phyloP scores from a whole-genome alignment of 2,329 filamentous ascomycete genomes.

The Eutypa lata region DNA sequence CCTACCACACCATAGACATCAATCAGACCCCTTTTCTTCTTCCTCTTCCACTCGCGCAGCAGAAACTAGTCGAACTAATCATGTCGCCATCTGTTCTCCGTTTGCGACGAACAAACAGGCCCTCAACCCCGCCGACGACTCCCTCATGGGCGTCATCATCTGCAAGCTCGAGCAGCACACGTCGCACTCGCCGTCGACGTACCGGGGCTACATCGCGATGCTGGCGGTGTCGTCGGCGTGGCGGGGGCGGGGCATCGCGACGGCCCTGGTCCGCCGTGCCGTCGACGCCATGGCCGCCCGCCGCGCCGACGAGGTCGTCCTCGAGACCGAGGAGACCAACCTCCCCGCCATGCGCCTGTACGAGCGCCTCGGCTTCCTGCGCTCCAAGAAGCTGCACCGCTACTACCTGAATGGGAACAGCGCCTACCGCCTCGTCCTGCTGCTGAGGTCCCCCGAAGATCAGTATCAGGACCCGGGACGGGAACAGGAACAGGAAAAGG shows the following conservation, averaged over 20 bases:
- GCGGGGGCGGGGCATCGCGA: constrained; percentile 83
- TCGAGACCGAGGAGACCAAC: constrained; percentile 96
- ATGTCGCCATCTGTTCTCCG: too few species aligned
- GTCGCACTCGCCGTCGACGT: constrained; percentile 68
- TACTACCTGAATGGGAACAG: constrained; percentile 98
- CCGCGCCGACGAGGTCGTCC: constrained; percentile 87
- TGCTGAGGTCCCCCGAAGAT: constrained; percentile 54
- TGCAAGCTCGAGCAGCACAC: constrained; percentile 92
- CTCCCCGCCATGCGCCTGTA: constrained; percentile 87
- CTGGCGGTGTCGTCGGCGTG: constrained; percentile 81
- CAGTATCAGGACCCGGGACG: constrained; percentile 5
- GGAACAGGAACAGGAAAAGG: constrained; percentile 4
- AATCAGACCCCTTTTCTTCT: too few species aligned
- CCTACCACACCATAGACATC: too few species aligned
- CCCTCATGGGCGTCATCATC: constrained; percentile 84
- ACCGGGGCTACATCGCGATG: constrained; percentile 97
- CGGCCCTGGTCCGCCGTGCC: constrained; percentile 80
- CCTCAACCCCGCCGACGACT: constrained; percentile 54
- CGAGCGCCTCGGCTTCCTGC: constrained; percentile 84
- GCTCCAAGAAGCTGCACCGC: constrained; percentile 87
- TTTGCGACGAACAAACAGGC: too few species aligned
- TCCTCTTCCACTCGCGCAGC: too few species aligned
- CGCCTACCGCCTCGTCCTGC: constrained; percentile 82
- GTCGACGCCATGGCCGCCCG: constrained; percentile 86
- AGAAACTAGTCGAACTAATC: too few species aligned